Evolutionary conservation across 371 early-diverging fungal genomes (phyloP), one percentile per base, ranked within the genome.

Genomic region (Dinochytrium kinnereticum): DNA sequence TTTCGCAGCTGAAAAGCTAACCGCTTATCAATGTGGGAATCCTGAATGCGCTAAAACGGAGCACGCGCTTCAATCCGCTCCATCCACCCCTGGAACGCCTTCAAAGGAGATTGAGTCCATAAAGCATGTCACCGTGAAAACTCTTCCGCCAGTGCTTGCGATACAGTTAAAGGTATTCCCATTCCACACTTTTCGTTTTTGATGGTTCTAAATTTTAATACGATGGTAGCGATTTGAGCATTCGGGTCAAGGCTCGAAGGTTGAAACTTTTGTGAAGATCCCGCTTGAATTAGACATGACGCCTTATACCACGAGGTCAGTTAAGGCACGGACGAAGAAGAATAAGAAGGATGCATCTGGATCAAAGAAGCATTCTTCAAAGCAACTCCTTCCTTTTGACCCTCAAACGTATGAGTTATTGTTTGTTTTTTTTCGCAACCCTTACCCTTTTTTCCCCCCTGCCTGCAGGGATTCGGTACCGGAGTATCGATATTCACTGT

Each of bases 231-330:
- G 98, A 19, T 98, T 97, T 75, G 95, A 95, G 76, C 94, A 93
- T 74, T 87, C 89, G 1, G 77, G 77, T 21, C 71, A 75, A 68
- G 83, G 85, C 38, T 86, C 90, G 71, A 98, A 98, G 78, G 90
- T 96, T 66, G 96, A 97, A 59, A 90, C 95, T 1, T 90, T 88
- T 75, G 93, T 98, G 57, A 84, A 88, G 44, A 88, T 98, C 40
- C 96, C 97, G 15, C 82, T 87, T n/a, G 90, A 92, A 39, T 80
- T 98, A n/a, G 95, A 96, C 80, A 92, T 98, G 92, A 92, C 94
- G 1, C 94, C 92, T 10, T 96, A 93, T 75, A 95, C 96, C 2
- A 87, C 94, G 1, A 80, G 74, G 7, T 68, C 78, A 0, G 81
- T 86, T 55, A 77, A 80, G 51, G 49, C 79, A 0, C 73, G 81